Conservation (phyloP, 768 basidiomycete genomes). For the Auricularia auricula-judae region DNA sequence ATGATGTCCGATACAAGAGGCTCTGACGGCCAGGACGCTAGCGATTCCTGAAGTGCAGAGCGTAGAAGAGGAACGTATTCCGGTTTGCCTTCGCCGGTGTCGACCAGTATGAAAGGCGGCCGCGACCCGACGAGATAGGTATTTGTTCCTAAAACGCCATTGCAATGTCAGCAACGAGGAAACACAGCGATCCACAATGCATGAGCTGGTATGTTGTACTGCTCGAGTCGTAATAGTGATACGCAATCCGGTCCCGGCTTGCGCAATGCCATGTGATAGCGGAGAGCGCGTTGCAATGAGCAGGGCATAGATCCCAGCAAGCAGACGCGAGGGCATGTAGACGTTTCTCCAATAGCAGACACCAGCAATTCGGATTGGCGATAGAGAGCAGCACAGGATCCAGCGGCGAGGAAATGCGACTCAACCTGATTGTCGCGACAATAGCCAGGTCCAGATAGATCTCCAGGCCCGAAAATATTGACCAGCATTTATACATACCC, state of each 20-base stretch:
- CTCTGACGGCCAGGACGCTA: slow-evolving; percentile 6
- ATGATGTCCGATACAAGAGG: slow-evolving; percentile 80
- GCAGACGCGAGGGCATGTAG: too few relatives aligned
- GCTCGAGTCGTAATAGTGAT: not conserved
- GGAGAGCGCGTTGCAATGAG: too few relatives aligned
- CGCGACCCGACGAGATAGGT: slow-evolving; percentile 70
- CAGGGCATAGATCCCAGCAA: too few relatives aligned
- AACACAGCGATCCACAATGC: too few relatives aligned
- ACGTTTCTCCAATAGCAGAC: too few relatives aligned
- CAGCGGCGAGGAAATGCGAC: too few relatives aligned
- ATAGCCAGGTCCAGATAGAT: not conserved
- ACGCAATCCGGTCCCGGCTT: not conserved
- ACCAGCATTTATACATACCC: slow-evolving; percentile 29
- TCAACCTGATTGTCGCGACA: too few relatives aligned
- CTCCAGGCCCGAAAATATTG: too few relatives aligned
- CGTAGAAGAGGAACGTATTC: slow-evolving; percentile 60
- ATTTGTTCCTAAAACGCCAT: slow-evolving; percentile 54
- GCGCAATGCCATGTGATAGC: too few relatives aligned
- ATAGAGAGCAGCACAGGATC: too few relatives aligned
- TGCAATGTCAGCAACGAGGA: not conserved
- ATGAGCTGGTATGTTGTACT: too few relatives aligned
- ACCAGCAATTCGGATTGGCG: too few relatives aligned
- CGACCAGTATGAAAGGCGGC: slow-evolving; percentile 69
- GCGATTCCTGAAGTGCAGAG: slow-evolving; percentile 39
- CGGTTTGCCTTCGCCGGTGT: slow-evolving; percentile 67